phyloP scores from a whole-genome alignment of 1,139 yeast genomes.

The Yamadazyma taylorii region DNA sequence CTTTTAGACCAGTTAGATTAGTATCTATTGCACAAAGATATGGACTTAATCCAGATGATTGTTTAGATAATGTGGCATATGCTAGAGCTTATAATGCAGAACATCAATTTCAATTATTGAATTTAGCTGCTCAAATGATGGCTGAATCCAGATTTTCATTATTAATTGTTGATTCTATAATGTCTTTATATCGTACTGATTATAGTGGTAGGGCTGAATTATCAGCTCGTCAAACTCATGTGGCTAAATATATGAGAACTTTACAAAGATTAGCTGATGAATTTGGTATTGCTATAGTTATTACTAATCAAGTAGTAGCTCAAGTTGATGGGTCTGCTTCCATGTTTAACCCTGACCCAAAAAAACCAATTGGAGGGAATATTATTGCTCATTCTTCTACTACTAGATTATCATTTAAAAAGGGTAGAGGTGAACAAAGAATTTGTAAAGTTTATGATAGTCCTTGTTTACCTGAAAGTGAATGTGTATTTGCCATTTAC shows the following conservation, averaged over 20 bases:
- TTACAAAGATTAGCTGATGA: conserved; percentile 94
- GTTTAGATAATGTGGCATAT: conserved; percentile 93
- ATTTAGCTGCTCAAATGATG: conserved; percentile 96
- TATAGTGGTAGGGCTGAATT: conserved; percentile 95
- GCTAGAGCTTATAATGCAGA: conserved; percentile 98
- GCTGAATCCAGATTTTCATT: conserved; percentile 81
- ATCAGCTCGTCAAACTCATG: conserved; percentile 92
- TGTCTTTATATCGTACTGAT: conserved; percentile 95
- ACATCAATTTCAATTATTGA: conserved; percentile 83
- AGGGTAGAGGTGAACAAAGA: conserved; percentile 90
- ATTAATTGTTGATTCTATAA: conserved; percentile 90
- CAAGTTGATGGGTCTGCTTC: conserved; percentile 91
- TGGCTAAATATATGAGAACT: conserved; percentile 89
- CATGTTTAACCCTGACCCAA: conserved; percentile 94
- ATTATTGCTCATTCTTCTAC: conserved; percentile 97
- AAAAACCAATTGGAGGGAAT: conserved; percentile 98
- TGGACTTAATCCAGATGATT: conserved; percentile 92
- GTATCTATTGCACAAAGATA: conserved; percentile 89
- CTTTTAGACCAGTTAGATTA: conserved; percentile 89
- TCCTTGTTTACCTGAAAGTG: conserved; percentile 94
- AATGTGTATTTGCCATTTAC: conserved; percentile 91
- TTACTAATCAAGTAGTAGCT: conserved; percentile 97
- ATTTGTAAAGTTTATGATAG: conserved; percentile 93
- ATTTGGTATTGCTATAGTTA: conserved; percentile 97
- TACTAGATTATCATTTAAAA: conserved; percentile 83